Evolutionary conservation across 139 green algal genomes (phyloP), one percentile per base, ranked within the genome.

Genomic region (Micractinium conductrix): DNA sequence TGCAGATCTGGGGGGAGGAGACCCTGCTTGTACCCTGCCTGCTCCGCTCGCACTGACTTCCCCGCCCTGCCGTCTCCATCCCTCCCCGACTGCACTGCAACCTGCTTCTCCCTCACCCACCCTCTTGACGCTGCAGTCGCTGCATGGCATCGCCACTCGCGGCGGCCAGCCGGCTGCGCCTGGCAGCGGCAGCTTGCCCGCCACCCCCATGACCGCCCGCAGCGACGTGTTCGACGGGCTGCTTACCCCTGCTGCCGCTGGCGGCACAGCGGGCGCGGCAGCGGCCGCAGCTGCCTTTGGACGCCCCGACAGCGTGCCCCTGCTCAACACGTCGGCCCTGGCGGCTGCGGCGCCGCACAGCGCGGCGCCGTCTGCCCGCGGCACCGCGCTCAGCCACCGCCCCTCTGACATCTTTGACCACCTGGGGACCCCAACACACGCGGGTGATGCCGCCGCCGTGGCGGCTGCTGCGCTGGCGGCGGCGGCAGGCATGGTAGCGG

Each of bases 141-240:
- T 79, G 45, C 73, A 30, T n/a, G 30, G 73, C 44, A 65, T 79
- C 45, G 30, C 65, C 44, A 79, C 60, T 5, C 50, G 28, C 0
- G 53, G 12, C 10, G 35, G 30, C 43, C n/a, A n/a, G 14, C 7
- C 40, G 43, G 69, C 28, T 30, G 40, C 24, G 45, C 70, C 9
- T 26, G 8, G 42, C 14, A 14, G 38, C 76, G 40, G 76, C 58
- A 55, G 55, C 78, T 30, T 83, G 58, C 60, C 78, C 6, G 78
- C 78, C 40, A 83, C 78, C 38, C 78, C 78, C 60, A 62, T 83
- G 42, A 83, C 78, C 8, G 78, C 78, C 28, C 8, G 16, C 69
- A 60, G 48, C 69, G 80, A 79, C 24, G 79, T 70, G 33, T 81
- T 81, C 69, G 74, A 81, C 63, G 65, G 65, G 5, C 79, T 84